Evolutionary conservation across 2,329 filamentous ascomycete species (phyloP), one percentile per base, ranked within the genome.

Genomic region (Xylariomycetidae sp.): DNA sequence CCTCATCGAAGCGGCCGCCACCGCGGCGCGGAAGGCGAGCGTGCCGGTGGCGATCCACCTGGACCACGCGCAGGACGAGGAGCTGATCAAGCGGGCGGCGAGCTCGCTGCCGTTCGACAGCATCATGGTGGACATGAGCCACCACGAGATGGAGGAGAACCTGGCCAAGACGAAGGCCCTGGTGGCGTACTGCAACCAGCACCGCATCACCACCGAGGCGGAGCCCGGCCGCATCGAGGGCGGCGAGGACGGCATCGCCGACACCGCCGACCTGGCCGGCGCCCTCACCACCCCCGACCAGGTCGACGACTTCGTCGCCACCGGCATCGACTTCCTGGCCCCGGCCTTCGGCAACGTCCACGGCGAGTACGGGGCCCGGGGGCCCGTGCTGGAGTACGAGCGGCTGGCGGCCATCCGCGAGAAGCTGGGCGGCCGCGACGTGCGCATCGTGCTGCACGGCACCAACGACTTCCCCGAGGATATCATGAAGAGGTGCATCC

Each of bases 71-170:
- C 27, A 29, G 17, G 27, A 29, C n/a, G 13, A 16, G n/a, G 13
- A 6, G 12, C 10, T 29, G 17, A 29, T 29, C 65, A 9, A 9
- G 27, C 17, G 9, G 6, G 27, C 27, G n/a, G 27, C 27, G 6
- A 17, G 71, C 38, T 60, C 64, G 2, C 61, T 76, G 23, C 67
- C 66, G 0, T 85, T 85, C 43, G 82, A 85, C 53, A 72, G 67
- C 33, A 84, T 86, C 53, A 85, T 86, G 81, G 75, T 85, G 0
- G 82, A 86, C 57, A 86, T 86, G 80, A 76, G 69, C 37, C 81
- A 85, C 52, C 76, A 82, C 50, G 79, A 82, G 45, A 78, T 77
- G 46, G 77, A 71, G 34, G 79, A 85, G 59, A 86, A 86, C 50
- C 62, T 87, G 23, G 62, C 66, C 4, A 66, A 71, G 52, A 84